These are phyloP conservation scores for Starmerella sp. DNA, from an alignment of 805 yeast genomes.

Conservation along the genomic window DNA sequence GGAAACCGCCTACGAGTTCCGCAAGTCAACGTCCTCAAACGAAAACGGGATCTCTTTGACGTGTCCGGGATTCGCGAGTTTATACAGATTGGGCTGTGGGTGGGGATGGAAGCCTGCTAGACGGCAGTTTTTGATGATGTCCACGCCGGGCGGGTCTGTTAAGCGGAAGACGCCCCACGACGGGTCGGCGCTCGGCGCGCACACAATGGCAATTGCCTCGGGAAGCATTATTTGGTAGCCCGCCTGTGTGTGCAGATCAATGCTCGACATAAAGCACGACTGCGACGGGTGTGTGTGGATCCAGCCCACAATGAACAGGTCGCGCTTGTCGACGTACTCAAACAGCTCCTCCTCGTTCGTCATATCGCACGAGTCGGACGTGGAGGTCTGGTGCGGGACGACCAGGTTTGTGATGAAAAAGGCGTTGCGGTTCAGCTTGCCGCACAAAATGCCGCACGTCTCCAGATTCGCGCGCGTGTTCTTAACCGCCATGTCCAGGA, in stretches of 20 bases:
- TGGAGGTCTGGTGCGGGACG: slow-evolving; percentile 53
- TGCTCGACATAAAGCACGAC: slow-evolving; percentile 54
- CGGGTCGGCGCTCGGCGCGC: slow-evolving; percentile 43
- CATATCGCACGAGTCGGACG: slow-evolving; percentile 52
- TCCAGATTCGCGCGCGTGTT: slow-evolving; percentile 46
- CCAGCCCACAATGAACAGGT: slow-evolving; percentile 59
- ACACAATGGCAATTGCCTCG: slow-evolving; percentile 57
- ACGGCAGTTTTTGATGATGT: slow-evolving; percentile 41
- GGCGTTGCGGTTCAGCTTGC: slow-evolving; percentile 48
- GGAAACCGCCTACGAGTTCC: slow-evolving; percentile 22
- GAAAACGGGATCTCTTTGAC: slow-evolving; percentile 13
- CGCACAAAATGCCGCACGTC: slow-evolving; percentile 59
- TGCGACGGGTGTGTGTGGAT: slow-evolving; percentile 68
- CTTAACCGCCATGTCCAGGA: slow-evolving; percentile 37
- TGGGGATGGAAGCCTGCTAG: slow-evolving; percentile 53
- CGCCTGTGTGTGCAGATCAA: slow-evolving; percentile 57
- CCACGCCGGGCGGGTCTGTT: slow-evolving; percentile 56
- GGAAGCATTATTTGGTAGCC: slow-evolving; percentile 60
- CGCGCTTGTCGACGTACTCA: slow-evolving; percentile 43
- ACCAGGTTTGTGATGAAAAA: slow-evolving; percentile 51
- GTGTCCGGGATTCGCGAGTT: slow-evolving; percentile 19
- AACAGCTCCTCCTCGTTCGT: slow-evolving; percentile 49
- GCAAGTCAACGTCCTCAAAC: slow-evolving; percentile 36
- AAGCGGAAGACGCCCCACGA: slow-evolving; percentile 48
- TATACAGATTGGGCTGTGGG: slow-evolving; percentile 40